Evolutionary conservation across 108 stramenopile genomes (phyloP), one percentile per base, ranked within the genome.

Genomic region (Epipyxis sp.): DNA sequence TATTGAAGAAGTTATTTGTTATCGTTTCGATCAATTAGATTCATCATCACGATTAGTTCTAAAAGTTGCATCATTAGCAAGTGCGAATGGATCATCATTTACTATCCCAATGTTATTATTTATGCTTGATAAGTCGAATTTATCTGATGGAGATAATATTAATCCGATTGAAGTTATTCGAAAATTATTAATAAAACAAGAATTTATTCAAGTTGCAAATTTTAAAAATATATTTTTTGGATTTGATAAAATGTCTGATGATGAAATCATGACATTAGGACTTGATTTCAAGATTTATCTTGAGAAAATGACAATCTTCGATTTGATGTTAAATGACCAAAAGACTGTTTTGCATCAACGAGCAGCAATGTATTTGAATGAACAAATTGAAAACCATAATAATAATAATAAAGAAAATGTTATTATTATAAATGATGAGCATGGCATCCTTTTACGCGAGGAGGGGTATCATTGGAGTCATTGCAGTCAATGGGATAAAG

Each of bases 1-100:
- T 3, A 37, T 65, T 32, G 61, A 65, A 65, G 61, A 65, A 65
- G 35, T 65, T 37, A 65, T 65, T 13, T 65, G 61, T 65, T 65
- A 35, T 32, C 61, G 61, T 29, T 65, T 65, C 6, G 61, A 65
- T 65, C 20, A 65, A 25, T 25, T 65, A 6, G 13, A 29, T 65
- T 65, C 13, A 10, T 37, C 61, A 37, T 13, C 6, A 6, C 61
- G 34, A 65, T 6, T 37, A 32, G 13, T 65, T 35, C 34, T 65
- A 37, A 65, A 65, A 65, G 61, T 32, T 10, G 61, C 25, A 29
- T 16, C 61, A 6, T 16, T 65, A 10, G 61, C 61, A 10, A 32
- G 6, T 10, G 20, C 61, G 3, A 13, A 65, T 65, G 61, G 61
- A 10, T 6, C 20, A 13, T 16, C 13, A 10, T 65, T 3, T 65